These are phyloP conservation scores for Candida andamanensis DNA, from an alignment of 805 yeast genomes.

Conservation along the genomic window DNA sequence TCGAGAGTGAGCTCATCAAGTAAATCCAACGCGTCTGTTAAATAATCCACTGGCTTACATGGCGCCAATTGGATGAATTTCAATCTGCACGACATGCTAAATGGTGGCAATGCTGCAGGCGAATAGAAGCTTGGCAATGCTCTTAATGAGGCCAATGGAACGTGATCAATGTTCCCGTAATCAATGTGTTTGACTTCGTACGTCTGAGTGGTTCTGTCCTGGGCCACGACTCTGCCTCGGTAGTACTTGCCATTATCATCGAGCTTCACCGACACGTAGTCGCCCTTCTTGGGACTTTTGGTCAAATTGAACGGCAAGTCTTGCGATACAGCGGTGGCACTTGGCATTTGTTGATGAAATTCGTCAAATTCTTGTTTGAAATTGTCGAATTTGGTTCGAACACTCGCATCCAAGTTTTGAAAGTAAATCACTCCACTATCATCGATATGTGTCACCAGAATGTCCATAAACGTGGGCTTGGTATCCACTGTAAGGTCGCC, in stretches of 20 bases:
- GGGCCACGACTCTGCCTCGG: slow-evolving; percentile 50
- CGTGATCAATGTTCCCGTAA: slow-evolving; percentile 51
- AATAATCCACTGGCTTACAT: slow-evolving; percentile 47
- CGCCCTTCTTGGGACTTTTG: slow-evolving; percentile 49
- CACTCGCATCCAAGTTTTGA: slow-evolving; percentile 38
- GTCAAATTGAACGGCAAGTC: slow-evolving; percentile 36
- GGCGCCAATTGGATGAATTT: slow-evolving; percentile 58
- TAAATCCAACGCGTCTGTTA: slow-evolving; percentile 47
- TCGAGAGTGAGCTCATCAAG: slow-evolving; percentile 51
- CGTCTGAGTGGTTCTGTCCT: slow-evolving; percentile 39
- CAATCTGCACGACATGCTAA: slow-evolving; percentile 52
- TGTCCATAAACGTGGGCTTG: slow-evolving; percentile 46
- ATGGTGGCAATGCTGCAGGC: slow-evolving; percentile 37
- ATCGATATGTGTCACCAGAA: slow-evolving; percentile 48
- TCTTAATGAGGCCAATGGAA: slow-evolving; percentile 42
- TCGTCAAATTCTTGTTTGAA: slow-evolving; percentile 47
- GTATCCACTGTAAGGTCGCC: slow-evolving; percentile 8
- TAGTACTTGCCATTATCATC: slow-evolving; percentile 50
- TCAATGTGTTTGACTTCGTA: slow-evolving; percentile 57
- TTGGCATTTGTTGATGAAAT: slow-evolving; percentile 34
- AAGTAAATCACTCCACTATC: slow-evolving; percentile 40
- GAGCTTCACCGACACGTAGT: slow-evolving; percentile 50
- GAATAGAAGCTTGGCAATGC: slow-evolving; percentile 49
- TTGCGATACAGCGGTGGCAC: slow-evolving; percentile 31
- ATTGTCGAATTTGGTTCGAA: slow-evolving; percentile 29